Base-by-base conservation (phyloP, 768 basidiomycete genomes). In the Pulveroboletus sp. region DNA sequence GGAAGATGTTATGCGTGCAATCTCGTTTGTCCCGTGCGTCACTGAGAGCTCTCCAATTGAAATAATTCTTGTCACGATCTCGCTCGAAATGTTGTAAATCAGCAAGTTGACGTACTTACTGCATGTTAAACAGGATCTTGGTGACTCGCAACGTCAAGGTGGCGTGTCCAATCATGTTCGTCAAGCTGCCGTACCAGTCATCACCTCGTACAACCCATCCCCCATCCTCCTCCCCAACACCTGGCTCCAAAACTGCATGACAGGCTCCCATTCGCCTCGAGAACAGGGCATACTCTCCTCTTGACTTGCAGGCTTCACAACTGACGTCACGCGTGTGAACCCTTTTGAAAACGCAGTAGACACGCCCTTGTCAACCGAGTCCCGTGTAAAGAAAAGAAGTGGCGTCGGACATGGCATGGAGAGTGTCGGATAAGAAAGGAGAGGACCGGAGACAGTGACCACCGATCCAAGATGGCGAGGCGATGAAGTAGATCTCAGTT, bases 221-320 rank as follows among this genome's bases (percentile, higher is more conserved):
- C 70, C 73, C 54, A 76, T 75, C 59, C 85, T 77, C 52, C 72
- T 75, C 2, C 69, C 72, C 16, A 94, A 69, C 34, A 68, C 67
- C 60, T 83, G 79, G 56, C 90, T 87, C 91, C 91, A 94, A 66
- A 93, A 92, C 49, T 75, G 71, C 88, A 95, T 93, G 39, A 94
- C 77, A 1, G 83, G 82, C 59, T 81, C 78, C 90, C 90, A 94
- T 58, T 93, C 90, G 11, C 81, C 80, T 56, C 71, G 78, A 24
- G 82, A 84, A 4, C 76, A 69, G 9, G 87, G 90, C 91, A 95
- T 95, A 14, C 82, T 87, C 56, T 72, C 70, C 5, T 64, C 62
- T 32, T 43, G 52, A 41, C 14, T 16, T 1, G 70, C 72, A 5
- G 49, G 59, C 46, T 78, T 71, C 47, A 72, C 73, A 8, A 79